These are phyloP conservation scores for Tulasnella sp. DNA, from an alignment of 768 basidiomycete species.

Conservation along the genomic window DNA sequence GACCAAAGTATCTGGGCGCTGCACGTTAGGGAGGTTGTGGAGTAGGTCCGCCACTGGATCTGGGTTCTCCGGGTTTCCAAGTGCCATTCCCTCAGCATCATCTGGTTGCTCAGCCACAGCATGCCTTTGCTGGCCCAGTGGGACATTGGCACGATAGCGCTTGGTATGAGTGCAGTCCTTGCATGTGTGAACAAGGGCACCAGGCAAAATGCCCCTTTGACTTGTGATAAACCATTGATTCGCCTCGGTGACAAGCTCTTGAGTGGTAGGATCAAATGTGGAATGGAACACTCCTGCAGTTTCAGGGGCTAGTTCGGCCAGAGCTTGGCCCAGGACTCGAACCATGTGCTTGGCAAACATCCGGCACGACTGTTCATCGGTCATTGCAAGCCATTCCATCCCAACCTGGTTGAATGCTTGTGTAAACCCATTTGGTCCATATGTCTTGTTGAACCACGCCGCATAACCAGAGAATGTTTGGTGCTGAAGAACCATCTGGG, in stretches of 20 bases:
- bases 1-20: slow-evolving; percentile 7
- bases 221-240: slow-evolving; percentile 29
- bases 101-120: neutral
- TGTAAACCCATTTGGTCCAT: neutral
- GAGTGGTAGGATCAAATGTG: neutral
- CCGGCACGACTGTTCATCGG: slow-evolving; percentile 35
- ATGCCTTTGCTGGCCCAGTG: neutral
- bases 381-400: slow-evolving; percentile 24
- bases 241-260: neutral
- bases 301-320: slow-evolving; percentile 32
- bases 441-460: slow-evolving; percentile 34
- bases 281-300: slow-evolving; percentile 23
- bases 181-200: slow-evolving; percentile 31
- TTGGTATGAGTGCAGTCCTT: slow-evolving; percentile 36
- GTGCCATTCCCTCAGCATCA: neutral
- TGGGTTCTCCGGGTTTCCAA: neutral
- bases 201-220: slow-evolving; percentile 32
- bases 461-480: slow-evolving; percentile 39
- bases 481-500: slow-evolving; percentile 34
- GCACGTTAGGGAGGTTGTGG: neutral
- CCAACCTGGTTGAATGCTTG: neutral
- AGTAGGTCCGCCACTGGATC: neutral
- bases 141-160: slow-evolving; percentile 30
- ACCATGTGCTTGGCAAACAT: slow-evolving; percentile 38
- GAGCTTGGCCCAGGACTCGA: slow-evolving; percentile 31